Conservation (phyloP, 1,139 yeast species). For the Debaryomycetaceae sp. region DNA sequence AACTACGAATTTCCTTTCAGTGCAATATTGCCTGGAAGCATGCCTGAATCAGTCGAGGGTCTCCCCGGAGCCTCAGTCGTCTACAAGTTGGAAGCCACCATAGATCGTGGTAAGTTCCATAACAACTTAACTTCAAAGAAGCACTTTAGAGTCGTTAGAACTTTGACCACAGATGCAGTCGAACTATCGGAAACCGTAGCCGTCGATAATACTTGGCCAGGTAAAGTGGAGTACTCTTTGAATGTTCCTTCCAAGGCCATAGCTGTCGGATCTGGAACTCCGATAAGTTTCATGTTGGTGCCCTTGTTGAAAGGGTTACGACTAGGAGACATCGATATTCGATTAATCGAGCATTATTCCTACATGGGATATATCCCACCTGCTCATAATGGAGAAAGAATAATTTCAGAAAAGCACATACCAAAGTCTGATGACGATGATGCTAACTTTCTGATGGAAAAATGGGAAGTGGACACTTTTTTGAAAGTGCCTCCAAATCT, state of each 20-base stretch:
- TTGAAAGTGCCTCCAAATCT: conserved; percentile 69
- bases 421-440: conserved; percentile 32
- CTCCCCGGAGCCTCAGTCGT: conserved; percentile 79
- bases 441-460: conserved; percentile 52
- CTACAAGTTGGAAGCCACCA: conserved; percentile 72
- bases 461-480: conserved; percentile 69
- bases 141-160: conserved; percentile 80
- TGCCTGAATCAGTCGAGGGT: conserved; percentile 89
- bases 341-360: conserved; percentile 64
- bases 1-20: conserved; percentile 91
- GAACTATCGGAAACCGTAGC: conserved; percentile 91
- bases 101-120: conserved; percentile 80
- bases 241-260: conserved; percentile 86
- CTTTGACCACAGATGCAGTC: conserved; percentile 81
- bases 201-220: conserved; percentile 95
- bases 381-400: conserved; percentile 57
- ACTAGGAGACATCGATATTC: conserved; percentile 67
- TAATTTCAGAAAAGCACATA: conserved; percentile 40
- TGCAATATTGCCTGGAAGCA: conserved; percentile 77
- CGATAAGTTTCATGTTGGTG: conserved; percentile 66
- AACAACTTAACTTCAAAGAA: conserved; percentile 63
- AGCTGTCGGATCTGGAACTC: conserved; percentile 80
- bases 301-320: conserved; percentile 80
- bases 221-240: conserved; percentile 84
- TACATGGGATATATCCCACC: conserved; percentile 58